Conservation (phyloP, 208 protist species). For the Zelonia costaricensis region DNA sequence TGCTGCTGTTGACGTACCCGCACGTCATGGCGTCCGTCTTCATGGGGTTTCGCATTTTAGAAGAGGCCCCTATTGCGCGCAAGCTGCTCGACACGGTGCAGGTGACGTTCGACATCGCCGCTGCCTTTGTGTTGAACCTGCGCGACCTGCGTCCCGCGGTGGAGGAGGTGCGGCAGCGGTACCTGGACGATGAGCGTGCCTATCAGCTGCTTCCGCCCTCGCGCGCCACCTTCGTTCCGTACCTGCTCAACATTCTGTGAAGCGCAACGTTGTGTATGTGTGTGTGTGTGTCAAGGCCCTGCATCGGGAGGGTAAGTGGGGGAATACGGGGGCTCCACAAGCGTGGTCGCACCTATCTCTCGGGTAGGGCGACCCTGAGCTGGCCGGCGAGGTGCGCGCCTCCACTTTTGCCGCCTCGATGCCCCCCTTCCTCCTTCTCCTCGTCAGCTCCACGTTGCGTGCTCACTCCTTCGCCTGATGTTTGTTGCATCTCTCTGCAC, state of each 20-base stretch:
- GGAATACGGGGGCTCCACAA: not conserved
- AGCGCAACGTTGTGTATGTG: not conserved
- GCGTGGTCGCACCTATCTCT: too few species aligned
- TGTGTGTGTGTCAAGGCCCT: not conserved
- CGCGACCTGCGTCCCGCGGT: slow-evolving; percentile 54
- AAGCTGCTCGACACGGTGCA: slow-evolving; percentile 65
- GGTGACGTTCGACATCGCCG: slow-evolving; percentile 68
- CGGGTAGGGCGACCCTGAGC: too few species aligned
- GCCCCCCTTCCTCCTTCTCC: too few species aligned
- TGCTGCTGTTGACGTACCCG: slow-evolving; percentile 70
- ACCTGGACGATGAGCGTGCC: slow-evolving; percentile 45
- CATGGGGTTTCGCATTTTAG: slow-evolving; percentile 71
- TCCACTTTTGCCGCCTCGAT: too few species aligned
- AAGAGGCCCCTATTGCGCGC: slow-evolving; percentile 60
- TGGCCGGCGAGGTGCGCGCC: too few species aligned
- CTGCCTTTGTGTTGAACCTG: slow-evolving; percentile 70
- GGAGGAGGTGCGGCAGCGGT: slow-evolving; percentile 51
- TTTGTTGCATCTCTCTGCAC: too few species aligned
- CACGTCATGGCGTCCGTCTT: slow-evolving; percentile 66
- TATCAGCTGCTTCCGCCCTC: slow-evolving; percentile 49
- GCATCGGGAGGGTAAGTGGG: too few species aligned
- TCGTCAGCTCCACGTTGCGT: too few species aligned
- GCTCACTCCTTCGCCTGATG: too few species aligned
- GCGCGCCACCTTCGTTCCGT: slow-evolving; percentile 57
- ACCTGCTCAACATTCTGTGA: slow-evolving; percentile 65